Evolutionary conservation across 108 stramenopile genomes (phyloP).

Genomic region (Cafeteria roenbergensis): DNA sequence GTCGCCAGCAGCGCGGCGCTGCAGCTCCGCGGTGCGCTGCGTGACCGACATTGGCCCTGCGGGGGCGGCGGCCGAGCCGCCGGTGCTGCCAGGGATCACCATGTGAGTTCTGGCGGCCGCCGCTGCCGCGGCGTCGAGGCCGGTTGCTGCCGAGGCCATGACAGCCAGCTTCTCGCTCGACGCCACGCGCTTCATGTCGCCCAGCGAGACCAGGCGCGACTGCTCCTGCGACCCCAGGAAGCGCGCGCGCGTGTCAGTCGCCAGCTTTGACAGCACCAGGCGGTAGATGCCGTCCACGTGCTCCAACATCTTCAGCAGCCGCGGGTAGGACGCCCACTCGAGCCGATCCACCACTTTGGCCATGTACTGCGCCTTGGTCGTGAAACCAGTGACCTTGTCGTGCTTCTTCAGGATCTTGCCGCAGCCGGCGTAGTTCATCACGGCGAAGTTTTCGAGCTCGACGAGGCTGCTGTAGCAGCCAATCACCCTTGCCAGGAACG

Average conservation of each 20-base stretch:
- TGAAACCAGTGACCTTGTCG: conserved; percentile 80
- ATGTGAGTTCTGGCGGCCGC: not conserved
- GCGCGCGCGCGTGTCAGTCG: not conserved
- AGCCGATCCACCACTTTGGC: conserved; percentile 15
- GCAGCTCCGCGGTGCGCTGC: not conserved
- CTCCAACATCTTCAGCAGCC: conserved; percentile 13
- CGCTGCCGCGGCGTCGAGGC: not conserved
- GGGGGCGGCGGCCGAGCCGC: no score
- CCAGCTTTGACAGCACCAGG: not conserved
- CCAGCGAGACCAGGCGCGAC: not conserved
- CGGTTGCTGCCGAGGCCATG: not conserved
- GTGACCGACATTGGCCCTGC: not conserved
- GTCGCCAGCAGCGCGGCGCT: not conserved
- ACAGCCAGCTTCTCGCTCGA: not conserved
- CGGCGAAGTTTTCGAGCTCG: conserved; percentile 86
- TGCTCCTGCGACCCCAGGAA: not conserved
- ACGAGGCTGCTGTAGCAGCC: conserved; percentile 68
- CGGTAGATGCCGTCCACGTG: conserved; percentile 13
- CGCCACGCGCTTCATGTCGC: not conserved
- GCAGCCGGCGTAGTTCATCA: conserved; percentile 93
- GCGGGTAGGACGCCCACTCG: conserved; percentile 14
- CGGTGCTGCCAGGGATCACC: no score
- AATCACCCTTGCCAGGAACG: not conserved
- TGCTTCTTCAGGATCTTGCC: conserved; percentile 96
- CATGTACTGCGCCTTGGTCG: conserved; percentile 33